Base-by-base conservation (phyloP, 2,329 filamentous ascomycete genomes). In the Stachybotrys chlorohalonatus region DNA sequence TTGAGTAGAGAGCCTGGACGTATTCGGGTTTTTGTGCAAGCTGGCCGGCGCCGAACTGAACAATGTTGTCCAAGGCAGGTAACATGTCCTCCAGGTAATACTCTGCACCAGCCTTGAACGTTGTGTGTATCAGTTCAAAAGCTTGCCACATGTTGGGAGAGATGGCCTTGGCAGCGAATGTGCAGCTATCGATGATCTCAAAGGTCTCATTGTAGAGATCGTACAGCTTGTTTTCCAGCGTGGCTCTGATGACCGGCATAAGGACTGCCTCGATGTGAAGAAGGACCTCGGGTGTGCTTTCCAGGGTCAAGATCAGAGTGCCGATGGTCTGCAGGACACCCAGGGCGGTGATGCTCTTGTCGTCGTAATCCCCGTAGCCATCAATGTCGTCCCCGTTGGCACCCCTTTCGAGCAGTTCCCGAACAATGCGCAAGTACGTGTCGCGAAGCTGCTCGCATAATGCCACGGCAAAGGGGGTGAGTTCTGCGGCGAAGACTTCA, bases 11-110 rank as follows among this genome's bases (percentile, higher is more conserved):
- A 1, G 93, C 93, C 56, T 90, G 84, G 31, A 96, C 82, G 68
- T 97, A 96, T 59, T 86, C 81, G 31, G 87, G 90, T 66, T 92
- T 95, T 68, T 94, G 85, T 24, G 88, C 77, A 56, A 99, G 78
- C 64, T 87, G 86, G 17, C 85, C 80, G 48, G 89, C 86, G 55
- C 94, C 94, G 66, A 95, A 99, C 63, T 94, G 89, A 53, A 99
- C 90, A 69, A 95, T 97, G 77, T 99, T 99, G 74, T 99, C 94
- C 31, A 99, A 81, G 0, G 94, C 94, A 6, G 94, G 94, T 15
- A 99, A 85, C 94, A 99, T 99, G 64, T 99, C 94, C 73, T 99
- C 94, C 13, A 99, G 83, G 68, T 99, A 99, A 49, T 97, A 83
- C 75, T 99, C 93, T 42, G 93, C 94, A 47, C 94, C 94, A 56